These are phyloP conservation scores for Globisporangium viniferum DNA, from an alignment of 352 stramenopile species.

Conservation along the genomic window DNA sequence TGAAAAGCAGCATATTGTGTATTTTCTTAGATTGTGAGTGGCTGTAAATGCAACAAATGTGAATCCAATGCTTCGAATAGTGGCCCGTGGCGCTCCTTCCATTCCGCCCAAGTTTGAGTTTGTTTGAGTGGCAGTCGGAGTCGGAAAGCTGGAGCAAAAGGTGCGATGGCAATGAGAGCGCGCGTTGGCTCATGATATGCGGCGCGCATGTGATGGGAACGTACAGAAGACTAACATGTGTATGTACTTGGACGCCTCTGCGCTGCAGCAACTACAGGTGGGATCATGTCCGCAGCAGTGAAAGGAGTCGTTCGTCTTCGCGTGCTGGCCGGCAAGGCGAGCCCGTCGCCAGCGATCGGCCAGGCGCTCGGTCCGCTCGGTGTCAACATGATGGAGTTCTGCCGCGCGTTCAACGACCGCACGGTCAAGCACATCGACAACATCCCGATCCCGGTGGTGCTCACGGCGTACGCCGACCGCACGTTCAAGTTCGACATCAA, in stretches of 20 bases:
- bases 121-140: conserved; percentile 13
- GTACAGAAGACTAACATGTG: no score
- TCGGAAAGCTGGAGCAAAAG: conserved; percentile 6
- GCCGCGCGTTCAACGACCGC: conserved; percentile 98
- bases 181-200: no score
- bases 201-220: no score
- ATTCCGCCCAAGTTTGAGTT: not conserved
- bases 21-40: no score
- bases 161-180: conserved; percentile 2
- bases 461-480: conserved; percentile 92
- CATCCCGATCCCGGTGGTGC: conserved; percentile 90
- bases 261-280: conserved; percentile 11
- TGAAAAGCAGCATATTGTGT: not conserved
- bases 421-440: conserved; percentile 91
- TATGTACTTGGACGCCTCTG: no score
- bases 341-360: conserved; percentile 84
- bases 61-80: not conserved
- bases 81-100: not conserved
- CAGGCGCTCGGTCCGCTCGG: conserved; percentile 94
- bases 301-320: conserved; percentile 86
- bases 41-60: no score
- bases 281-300: conserved; percentile 26
- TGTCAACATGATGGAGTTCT: conserved; percentile 99
- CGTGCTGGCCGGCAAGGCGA: conserved; percentile 81
- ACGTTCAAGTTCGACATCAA: conserved; percentile 97